Conservation (phyloP, 768 basidiomycete species). For the Hemileccinum rubropunctum region DNA sequence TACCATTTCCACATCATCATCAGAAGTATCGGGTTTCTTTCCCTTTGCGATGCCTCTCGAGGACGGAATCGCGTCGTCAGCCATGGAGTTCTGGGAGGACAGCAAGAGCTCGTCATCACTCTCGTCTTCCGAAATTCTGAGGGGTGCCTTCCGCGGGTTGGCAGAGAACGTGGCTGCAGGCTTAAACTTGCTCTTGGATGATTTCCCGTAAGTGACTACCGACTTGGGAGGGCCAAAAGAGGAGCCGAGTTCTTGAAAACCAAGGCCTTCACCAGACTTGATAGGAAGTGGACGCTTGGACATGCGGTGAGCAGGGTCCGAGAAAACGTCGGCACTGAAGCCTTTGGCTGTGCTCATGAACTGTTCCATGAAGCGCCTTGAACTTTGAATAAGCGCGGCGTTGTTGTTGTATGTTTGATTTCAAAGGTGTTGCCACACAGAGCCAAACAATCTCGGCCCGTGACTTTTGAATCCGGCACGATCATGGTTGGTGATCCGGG, state of each 20-base stretch:
- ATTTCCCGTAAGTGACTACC: background rate
- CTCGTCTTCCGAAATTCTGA: conserved; percentile 2
- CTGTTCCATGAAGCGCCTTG: conserved; percentile 20
- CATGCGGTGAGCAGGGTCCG: conserved; percentile 23
- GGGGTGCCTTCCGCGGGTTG: background rate
- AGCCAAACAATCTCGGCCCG: conserved; percentile 10
- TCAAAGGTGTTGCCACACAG: conserved; percentile 21
- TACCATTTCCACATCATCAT: conserved; percentile 9
- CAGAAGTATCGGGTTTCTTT: background rate
- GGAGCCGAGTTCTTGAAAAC: conserved; percentile 25
- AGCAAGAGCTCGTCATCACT: conserved; percentile 32
- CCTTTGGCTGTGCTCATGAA: background rate
- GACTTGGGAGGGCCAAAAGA: conserved; percentile 15
- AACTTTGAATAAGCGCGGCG: conserved; percentile 15
- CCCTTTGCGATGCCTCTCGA: conserved; percentile 12
- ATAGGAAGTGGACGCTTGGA: conserved; percentile 20
- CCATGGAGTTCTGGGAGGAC: conserved; percentile 22
- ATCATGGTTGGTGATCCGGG: too few species aligned
- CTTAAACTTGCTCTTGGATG: conserved; percentile 13
- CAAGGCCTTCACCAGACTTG: conserved; percentile 25
- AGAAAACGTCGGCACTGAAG: background rate
- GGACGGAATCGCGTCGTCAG: conserved; percentile 6
- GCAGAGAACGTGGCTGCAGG: background rate
- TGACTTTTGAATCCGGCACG: background rate
- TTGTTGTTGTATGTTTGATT: conserved; percentile 31